These are phyloP conservation scores for Thalassiosira exigua DNA, from an alignment of 352 stramenopile genomes.

Conservation along the genomic window DNA sequence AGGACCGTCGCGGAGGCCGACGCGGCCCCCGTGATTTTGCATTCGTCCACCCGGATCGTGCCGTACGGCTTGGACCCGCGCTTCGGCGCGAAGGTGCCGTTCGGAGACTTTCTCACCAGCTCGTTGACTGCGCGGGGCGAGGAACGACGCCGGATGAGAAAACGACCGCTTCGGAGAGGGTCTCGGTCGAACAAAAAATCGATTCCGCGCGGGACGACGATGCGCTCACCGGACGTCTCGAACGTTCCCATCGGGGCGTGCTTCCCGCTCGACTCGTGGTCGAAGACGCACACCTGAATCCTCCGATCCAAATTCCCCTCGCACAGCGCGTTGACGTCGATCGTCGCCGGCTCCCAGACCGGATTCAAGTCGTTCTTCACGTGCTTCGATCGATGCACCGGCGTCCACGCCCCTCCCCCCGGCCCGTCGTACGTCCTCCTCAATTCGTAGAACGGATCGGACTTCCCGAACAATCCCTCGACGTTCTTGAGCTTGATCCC, in stretches of 20 bases:
- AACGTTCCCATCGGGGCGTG: conserved; percentile 69
- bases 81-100: conserved; percentile 21
- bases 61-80: conserved; percentile 38
- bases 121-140: conserved; percentile 61
- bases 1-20: conserved; percentile 1
- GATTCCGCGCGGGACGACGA: too few species aligned
- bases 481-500: conserved; percentile 71
- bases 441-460: conserved; percentile 77
- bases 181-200: too few species aligned
- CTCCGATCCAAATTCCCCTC: conserved; percentile 63
- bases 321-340: conserved; percentile 74
- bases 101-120: conserved; percentile 27
- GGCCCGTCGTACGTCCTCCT: conserved; percentile 65
- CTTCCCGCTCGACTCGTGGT: conserved; percentile 61
- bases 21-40: conserved; percentile 34
- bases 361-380: conserved; percentile 69
- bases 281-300: conserved; percentile 73
- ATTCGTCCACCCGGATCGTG: conserved; percentile 40
- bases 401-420: conserved; percentile 61
- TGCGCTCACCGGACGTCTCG: conserved; percentile 58
- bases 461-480: conserved; percentile 68
- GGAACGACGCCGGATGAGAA: too few species aligned
- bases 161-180: too few species aligned
- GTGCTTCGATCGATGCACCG: conserved; percentile 71
- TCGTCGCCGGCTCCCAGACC: conserved; percentile 63